Evolutionary conservation across 768 basidiomycete species (phyloP), one percentile per base, ranked within the genome.

Genomic region (Agrocybe pediades): DNA sequence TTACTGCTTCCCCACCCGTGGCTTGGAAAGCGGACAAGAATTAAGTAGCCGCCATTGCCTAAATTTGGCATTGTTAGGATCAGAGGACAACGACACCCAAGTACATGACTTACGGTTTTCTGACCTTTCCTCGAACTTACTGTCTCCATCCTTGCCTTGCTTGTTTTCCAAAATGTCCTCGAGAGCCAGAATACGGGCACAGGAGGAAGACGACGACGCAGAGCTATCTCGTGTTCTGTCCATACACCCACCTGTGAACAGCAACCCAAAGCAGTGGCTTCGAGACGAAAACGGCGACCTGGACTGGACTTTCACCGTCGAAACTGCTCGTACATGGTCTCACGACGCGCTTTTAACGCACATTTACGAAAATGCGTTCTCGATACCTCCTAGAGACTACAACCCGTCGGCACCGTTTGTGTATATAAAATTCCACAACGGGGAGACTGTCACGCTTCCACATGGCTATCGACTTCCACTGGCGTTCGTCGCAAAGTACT

Each of bases 401-500:
- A 61, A 56, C 17, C 58, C 58, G 15, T 63, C 61, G 25, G 58
- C 56, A 29, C 61, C 54, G 1, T 62, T 65, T 39, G 56, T 65
- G 13, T 51, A 47, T 8, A 54, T 63, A 33, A 46, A 47, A 23
- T 40, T 58, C 16, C 44, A 49, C 41, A 54, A 58, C 23, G 58
- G 62, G 2, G 63, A 62, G 39, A 53, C 54, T 11, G 65, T 66
- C 2, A 48, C 65, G 0, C 56, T 77, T 3, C 78, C 77, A 7
- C 63, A 71, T 3, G 69, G 66, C 6, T 79, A 79, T 51, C 68
- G 77, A 6, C 61, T 75, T 27, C 76, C 78, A 2, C 64, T 79
- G 17, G 71, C 76, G 65, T 78, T 77, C 57, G 69, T 74, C 6
- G 73, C 72, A 24, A 73, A 74, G 51, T 79, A 74, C 51, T 65